These are phyloP conservation scores for Cetraspora pellucida DNA, from an alignment of 192 early-diverging fungal species.

Conservation along the genomic window DNA sequence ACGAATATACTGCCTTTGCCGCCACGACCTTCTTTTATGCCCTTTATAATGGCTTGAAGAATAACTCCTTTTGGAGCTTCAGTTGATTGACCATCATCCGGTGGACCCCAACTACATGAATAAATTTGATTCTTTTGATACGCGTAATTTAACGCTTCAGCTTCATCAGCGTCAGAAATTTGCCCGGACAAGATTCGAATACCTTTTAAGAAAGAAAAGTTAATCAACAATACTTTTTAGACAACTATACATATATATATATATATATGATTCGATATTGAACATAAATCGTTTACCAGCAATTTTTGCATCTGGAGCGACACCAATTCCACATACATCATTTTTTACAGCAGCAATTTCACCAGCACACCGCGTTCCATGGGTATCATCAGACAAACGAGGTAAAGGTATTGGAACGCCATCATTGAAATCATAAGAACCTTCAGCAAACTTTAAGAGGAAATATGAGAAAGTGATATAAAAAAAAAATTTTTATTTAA, in stretches of 20 bases:
- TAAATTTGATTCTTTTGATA: constrained; percentile 93
- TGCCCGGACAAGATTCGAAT: constrained; percentile 87
- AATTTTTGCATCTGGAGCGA: constrained; percentile 87
- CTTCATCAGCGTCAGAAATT: constrained; percentile 93
- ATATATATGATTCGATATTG: no score
- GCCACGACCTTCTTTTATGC: constrained; percentile 78
- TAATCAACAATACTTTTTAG: not conserved
- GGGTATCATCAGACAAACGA: constrained; percentile 73
- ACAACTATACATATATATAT: no score
- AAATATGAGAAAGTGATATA: not conserved
- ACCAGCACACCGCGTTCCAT: constrained; percentile 97
- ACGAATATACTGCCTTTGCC: constrained; percentile 89
- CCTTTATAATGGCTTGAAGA: constrained; percentile 83
- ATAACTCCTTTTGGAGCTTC: constrained; percentile 84
- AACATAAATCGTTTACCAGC: constrained; percentile 56
- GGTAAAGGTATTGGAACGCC: constrained; percentile 76
- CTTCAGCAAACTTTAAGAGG: constrained; percentile 61
- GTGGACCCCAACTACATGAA: constrained; percentile 95
- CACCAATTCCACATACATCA: constrained; percentile 90
- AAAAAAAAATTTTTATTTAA: no score
- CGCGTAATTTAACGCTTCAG: constrained; percentile 84
- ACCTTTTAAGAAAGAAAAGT: constrained; percentile 42
- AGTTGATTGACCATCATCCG: constrained; percentile 82
- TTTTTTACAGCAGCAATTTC: constrained; percentile 94
- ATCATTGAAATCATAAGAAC: constrained; percentile 96